Evolutionary conservation across 768 basidiomycete genomes (phyloP).

Genomic region (Podaxis sp.): DNA sequence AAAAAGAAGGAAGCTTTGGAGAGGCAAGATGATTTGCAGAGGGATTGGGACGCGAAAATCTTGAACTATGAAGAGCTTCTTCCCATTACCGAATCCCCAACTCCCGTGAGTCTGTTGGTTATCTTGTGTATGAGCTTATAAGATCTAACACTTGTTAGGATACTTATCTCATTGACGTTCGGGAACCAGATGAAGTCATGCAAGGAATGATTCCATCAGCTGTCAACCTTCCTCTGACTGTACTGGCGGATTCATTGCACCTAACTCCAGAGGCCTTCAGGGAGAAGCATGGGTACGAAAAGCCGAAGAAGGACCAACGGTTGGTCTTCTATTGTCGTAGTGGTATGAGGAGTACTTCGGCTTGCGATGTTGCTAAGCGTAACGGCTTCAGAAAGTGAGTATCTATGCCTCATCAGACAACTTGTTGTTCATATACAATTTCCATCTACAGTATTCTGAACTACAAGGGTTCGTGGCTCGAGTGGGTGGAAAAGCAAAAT

Average conservation of each 20-base stretch:
- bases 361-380: conserved; percentile 77
- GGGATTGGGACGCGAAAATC: conserved; percentile 76
- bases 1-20: conserved; percentile 35
- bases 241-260: conserved; percentile 67
- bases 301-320: conserved; percentile 69
- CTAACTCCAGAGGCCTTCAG: conserved; percentile 56
- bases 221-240: conserved; percentile 85
- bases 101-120: conserved; percentile 43
- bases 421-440: neutral
- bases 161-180: conserved; percentile 82
- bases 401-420: neutral
- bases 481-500: conserved; percentile 68
- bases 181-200: conserved; percentile 88
- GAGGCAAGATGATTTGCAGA: conserved; percentile 43
- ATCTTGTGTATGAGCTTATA: neutral
- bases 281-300: conserved; percentile 68
- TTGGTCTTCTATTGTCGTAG: conserved; percentile 91
- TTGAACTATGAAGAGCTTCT: conserved; percentile 83
- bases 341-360: conserved; percentile 79
- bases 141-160: conserved; percentile 41
- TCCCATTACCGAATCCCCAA: conserved; percentile 74
- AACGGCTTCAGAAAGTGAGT: conserved; percentile 82
- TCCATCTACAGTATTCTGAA: conserved; percentile 54
- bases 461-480: conserved; percentile 86
- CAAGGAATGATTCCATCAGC: conserved; percentile 93